Evolutionary conservation across 495 filamentous ascomycete genomes (phyloP).

Genomic region (Mycothermus thermophilus): DNA sequence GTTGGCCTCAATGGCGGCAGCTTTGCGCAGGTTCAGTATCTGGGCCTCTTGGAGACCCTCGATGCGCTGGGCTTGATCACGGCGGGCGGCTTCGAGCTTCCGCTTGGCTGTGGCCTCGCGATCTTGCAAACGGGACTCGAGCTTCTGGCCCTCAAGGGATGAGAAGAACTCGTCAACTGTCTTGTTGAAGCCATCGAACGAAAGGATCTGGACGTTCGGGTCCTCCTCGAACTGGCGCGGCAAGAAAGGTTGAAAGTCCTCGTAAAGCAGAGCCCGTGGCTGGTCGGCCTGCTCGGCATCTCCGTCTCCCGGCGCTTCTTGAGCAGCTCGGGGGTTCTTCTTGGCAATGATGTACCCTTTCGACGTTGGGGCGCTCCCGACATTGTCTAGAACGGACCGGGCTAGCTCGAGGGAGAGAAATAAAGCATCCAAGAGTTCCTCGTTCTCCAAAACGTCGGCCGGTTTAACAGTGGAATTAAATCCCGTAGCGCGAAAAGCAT

Average conservation of each 20-base stretch:
- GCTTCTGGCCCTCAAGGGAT: conserved; percentile 83
- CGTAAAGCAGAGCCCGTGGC: conserved; percentile 51
- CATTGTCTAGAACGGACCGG: conserved; percentile 42
- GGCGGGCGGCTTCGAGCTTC: conserved; percentile 66
- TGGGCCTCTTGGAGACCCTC: conserved; percentile 69
- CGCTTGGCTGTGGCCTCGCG: conserved; percentile 65
- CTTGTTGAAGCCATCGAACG: conserved; percentile 75
- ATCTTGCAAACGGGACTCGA: conserved; percentile 70
- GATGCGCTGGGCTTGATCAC: conserved; percentile 71
- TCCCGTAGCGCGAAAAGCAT: conserved; percentile 53
- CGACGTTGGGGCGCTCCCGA: conserved; percentile 43
- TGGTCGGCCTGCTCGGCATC: conserved; percentile 27
- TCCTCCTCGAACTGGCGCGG: conserved; percentile 70
- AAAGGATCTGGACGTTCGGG: conserved; percentile 46
- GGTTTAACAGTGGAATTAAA: conserved; percentile 54
- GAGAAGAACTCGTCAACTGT: conserved; percentile 96
- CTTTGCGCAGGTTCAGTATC: conserved; percentile 74
- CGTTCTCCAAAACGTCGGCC: conserved; percentile 52
- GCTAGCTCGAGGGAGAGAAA: conserved; percentile 54
- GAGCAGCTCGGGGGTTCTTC: conserved; percentile 19
- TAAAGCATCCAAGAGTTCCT: conserved; percentile 48
- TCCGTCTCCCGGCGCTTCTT: conserved; percentile 17
- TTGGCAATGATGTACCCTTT: conserved; percentile 88
- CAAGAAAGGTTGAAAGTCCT: conserved; percentile 90
- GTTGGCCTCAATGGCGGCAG: conserved; percentile 79